These are phyloP conservation scores for Torrubiellomyces zombiae DNA, from an alignment of 2,329 filamentous ascomycete genomes.

Conservation along the genomic window DNA sequence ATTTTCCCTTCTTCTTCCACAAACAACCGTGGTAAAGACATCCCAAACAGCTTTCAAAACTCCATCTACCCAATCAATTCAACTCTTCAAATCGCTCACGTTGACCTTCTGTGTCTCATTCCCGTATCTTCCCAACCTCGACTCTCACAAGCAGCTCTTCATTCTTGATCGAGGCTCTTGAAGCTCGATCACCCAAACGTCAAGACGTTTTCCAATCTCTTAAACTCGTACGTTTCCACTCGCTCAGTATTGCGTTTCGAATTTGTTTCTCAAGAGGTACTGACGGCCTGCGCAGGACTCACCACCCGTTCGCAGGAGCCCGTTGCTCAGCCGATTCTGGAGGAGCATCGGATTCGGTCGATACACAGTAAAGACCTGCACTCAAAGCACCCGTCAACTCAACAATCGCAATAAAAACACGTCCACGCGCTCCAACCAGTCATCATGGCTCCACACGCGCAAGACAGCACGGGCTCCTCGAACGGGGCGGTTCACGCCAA, in stretches of 20 bases:
- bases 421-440: constrained; percentile 22
- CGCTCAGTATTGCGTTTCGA: background rate
- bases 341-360: constrained; percentile 56
- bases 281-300: constrained; percentile 41
- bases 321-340: constrained; percentile 82
- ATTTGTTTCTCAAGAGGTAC: constrained; percentile 4
- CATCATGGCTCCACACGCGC: constrained; percentile 85
- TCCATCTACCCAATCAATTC: too few species aligned
- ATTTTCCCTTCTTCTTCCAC: too few species aligned
- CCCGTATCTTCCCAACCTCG: too few species aligned
- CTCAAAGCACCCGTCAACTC: constrained; percentile 14
- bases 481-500: constrained; percentile 40
- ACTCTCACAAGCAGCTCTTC: too few species aligned
- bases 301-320: constrained; percentile 93
- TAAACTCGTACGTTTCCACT: constrained; percentile 66
- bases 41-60: too few species aligned
- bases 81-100: too few species aligned
- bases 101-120: too few species aligned
- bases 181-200: constrained; percentile 45
- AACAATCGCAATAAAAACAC: constrained; percentile 6
- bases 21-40: too few species aligned
- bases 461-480: constrained; percentile 36
- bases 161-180: constrained; percentile 37
- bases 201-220: constrained; percentile 98
- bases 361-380: constrained; percentile 34